Base-by-base conservation (phyloP, 176 grass and related monocot species). In the Microstegium vimineum region DNA sequence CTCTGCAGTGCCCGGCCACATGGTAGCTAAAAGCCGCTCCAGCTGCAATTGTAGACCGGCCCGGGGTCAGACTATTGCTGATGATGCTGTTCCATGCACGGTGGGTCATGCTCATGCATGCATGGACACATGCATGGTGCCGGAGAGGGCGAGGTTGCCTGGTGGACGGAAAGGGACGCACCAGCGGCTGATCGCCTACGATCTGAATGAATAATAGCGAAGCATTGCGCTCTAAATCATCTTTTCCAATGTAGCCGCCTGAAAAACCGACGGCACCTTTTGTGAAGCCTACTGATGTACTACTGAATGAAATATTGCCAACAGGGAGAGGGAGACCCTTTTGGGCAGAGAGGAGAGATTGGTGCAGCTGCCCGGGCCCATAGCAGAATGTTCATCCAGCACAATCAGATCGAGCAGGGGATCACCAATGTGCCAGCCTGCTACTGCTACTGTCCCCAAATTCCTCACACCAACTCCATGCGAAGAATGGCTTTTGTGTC, bases 121-220 rank as follows among this genome's bases (percentile, higher is more conserved):
- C 25, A 62, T 15, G 60, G 46, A 49, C 46, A 49, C 61, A 31
- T 56, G 54, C 40, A 2, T 61, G 37, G 4, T 23, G 80, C 27
- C 41, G 28, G 54, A 60, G 36, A 37, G 1, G 69, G 17, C 30
- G 23, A 82, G 11, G 64, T 11, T 63, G 52, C 65, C 86, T 14
- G 61, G 69, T 12, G 74, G 56, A 51, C 51, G 31, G 86, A 79
- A 59, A 84, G 43, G 34, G 74, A 79, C 46, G 73, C 80, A 20
- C 52, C 37, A 78, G 25, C 86, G 33, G 9, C 33, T 26, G 56
- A n/a, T n/a, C n/a, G 52, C 68, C 10, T 22, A 20, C 0, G 41
- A 33, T 5, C 54, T 31, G 38, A 15, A 35, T 31, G 38, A 15
- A 35, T 18, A n/a, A 26, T 27, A 17, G 15, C 7, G 0, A 32